Evolutionary conservation across 2,329 filamentous ascomycete species (phyloP), one percentile per base, ranked within the genome.

Genomic region (Nakataea oryzae): DNA sequence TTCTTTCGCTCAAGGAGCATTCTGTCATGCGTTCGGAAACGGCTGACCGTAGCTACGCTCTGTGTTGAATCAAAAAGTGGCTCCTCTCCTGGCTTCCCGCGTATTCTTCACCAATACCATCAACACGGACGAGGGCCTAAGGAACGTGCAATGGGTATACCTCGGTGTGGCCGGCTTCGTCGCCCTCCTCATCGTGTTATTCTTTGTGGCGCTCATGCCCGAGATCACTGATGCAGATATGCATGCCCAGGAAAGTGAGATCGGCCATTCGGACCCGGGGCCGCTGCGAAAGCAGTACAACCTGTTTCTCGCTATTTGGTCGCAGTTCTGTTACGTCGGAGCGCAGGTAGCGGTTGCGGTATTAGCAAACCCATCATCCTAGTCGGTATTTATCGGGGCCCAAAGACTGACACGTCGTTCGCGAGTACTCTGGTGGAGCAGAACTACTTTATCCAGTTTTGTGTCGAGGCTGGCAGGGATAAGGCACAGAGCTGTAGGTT

Each of bases 111-210:
- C 79, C 55, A 74, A 81, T 60, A 80, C 78, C 0, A 75, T 78
- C 41, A 75, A 81, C 41, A 77, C 76, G 59, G 73, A 72, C 12
- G 70, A 78, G n/a, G 77, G 79, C 3, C 71, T 87, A 61, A 73
- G 76, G 66, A 86, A 82, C 61, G 84, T 87, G 11, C 85, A 87
- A 69, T 87, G 83, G 82, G 80, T 83, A 1, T 88, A 88, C 67
- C 76, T 87, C 2, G 84, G 81, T 5, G 84, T 87, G 34, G 85
- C 84, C 2, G 75, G 76, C 65, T 87, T 87, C 63, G 83, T 86
- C 29, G 81, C 79, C 64, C 63, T 81, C 12, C 76, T 87, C 1
- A 79, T 83, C 0, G 73, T 79, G 2, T 75, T 86, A 12, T 87
- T 87, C 71, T 85, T 81, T 69, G 78, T 86, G 62, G 79, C 78